Evolutionary conservation across 768 basidiomycete species (phyloP).

Genomic region (Dentipellis sp.): DNA sequence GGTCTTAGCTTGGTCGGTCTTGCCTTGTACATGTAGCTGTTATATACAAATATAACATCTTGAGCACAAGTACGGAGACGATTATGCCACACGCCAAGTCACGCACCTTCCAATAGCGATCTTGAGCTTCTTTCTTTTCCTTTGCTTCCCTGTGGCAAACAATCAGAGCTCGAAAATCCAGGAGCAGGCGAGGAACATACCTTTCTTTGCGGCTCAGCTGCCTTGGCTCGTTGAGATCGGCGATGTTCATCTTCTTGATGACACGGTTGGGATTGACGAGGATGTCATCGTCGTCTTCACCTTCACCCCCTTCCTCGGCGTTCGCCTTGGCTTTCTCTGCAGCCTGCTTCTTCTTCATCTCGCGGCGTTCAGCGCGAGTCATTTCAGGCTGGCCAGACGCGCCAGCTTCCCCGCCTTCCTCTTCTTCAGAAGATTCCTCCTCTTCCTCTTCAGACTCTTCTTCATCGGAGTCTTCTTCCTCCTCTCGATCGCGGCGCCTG

Average conservation of each 20-base stretch:
- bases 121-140: slow-evolving; percentile 85
- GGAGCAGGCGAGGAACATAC: slow-evolving; percentile 24
- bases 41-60: neutral
- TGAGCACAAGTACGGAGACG: neutral
- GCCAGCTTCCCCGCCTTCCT: slow-evolving; percentile 8
- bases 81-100: neutral
- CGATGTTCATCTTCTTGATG: slow-evolving; percentile 64
- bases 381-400: slow-evolving; percentile 39
- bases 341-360: slow-evolving; percentile 72
- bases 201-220: slow-evolving; percentile 59
- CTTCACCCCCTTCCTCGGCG: slow-evolving; percentile 32
- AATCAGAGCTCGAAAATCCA: neutral
- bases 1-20: slow-evolving; percentile 85
- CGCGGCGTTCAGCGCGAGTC: slow-evolving; percentile 62
- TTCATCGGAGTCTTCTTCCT: slow-evolving; percentile 37
- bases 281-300: slow-evolving; percentile 56
- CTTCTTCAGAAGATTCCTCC: slow-evolving; percentile 19
- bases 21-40: slow-evolving; percentile 67
- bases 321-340: slow-evolving; percentile 34
- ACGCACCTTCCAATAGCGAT: slow-evolving; percentile 77
- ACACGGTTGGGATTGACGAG: slow-evolving; percentile 74
- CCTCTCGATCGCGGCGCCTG: slow-evolving; percentile 16
- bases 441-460: slow-evolving; percentile 24
- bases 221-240: slow-evolving; percentile 58
- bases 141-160: slow-evolving; percentile 65